Conservation (phyloP, 176 grass and related monocot genomes). For the Oryza coarctata region DNA sequence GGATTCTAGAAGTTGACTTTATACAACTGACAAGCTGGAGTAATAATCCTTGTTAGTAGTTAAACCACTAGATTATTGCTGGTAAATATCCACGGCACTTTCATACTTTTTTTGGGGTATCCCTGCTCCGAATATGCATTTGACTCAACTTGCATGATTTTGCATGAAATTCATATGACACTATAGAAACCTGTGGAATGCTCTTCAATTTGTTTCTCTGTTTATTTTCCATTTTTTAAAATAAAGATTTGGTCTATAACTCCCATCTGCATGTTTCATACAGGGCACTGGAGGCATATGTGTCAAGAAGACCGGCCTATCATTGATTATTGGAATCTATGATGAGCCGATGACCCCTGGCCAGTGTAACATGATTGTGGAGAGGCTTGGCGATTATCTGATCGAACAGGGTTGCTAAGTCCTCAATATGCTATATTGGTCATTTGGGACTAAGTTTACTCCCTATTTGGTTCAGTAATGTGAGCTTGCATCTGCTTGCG, state of each 20-base stretch:
- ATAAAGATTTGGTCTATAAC: not conserved
- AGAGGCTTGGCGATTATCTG: conserved; percentile 95
- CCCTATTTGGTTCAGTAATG: conserved; percentile 48
- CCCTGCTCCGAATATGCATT: not conserved
- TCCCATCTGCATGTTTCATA: not conserved
- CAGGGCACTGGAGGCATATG: conserved; percentile 72
- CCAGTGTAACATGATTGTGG: conserved; percentile 86
- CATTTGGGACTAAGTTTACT: conserved; percentile 48
- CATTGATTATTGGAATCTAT: conserved; percentile 77
- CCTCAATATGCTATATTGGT: conserved; percentile 47
- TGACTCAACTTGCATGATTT: not conserved
- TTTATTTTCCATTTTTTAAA: not conserved
- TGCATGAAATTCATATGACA: not conserved
- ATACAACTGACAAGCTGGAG: not conserved
- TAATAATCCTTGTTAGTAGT: not conserved
- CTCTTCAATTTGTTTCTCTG: not conserved
- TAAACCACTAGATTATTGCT: not conserved
- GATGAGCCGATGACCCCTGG: conserved; percentile 92
- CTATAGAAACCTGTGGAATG: not conserved
- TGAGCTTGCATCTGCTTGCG: conserved; percentile 42
- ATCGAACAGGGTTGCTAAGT: conserved; percentile 62
- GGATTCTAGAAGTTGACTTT: not conserved
- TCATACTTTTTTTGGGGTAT: not conserved
- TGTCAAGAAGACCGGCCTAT: conserved; percentile 66
- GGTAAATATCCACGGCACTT: not conserved